Percentiles rank a stretch among this genome's conserved stretches.
Conservation (phyloP, 129 eudicot species). For the Pulicaria dysenterica region DNA sequence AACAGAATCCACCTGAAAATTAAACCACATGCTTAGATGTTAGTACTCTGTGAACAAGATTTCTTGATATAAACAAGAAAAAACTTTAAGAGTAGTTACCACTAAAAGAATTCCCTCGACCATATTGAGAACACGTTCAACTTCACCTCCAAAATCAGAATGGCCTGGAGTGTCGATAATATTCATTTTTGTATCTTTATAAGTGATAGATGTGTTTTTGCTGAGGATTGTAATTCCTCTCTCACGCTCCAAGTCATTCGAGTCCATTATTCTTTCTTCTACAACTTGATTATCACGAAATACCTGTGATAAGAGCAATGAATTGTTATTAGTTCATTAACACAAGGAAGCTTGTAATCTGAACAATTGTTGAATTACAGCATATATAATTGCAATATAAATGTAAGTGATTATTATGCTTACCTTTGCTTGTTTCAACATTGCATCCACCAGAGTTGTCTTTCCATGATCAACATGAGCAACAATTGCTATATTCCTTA, state of each 20-base stretch:
- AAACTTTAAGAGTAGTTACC: slow-evolving; percentile 41
- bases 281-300: slow-evolving; percentile 94
- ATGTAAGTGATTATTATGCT: not conserved
- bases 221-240: slow-evolving; percentile 97
- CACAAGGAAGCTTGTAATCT: not conserved
- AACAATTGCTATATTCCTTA: slow-evolving; percentile 94
- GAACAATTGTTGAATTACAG: not conserved
- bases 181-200: slow-evolving; percentile 84
- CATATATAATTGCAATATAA: not conserved
- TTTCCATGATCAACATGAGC: slow-evolving; percentile 99
- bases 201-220: slow-evolving; percentile 94
- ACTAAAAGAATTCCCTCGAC: slow-evolving; percentile 95
- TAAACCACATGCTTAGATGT: not conserved
- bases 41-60: no score
- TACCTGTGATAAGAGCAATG: slow-evolving; percentile 54
- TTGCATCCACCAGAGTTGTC: slow-evolving; percentile 93
- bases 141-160: slow-evolving; percentile 99
- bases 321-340: not conserved
- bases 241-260: slow-evolving; percentile 97
- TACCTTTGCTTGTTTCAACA: slow-evolving; percentile 98
- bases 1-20: slow-evolving; percentile 89
- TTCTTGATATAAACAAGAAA: not conserved
- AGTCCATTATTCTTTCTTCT: slow-evolving; percentile 98
- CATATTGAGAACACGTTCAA: slow-evolving; percentile 96
- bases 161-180: slow-evolving; percentile 98